Evolutionary conservation across 2,329 filamentous ascomycete genomes (phyloP).

Genomic region (Rutstroemia sp.): DNA sequence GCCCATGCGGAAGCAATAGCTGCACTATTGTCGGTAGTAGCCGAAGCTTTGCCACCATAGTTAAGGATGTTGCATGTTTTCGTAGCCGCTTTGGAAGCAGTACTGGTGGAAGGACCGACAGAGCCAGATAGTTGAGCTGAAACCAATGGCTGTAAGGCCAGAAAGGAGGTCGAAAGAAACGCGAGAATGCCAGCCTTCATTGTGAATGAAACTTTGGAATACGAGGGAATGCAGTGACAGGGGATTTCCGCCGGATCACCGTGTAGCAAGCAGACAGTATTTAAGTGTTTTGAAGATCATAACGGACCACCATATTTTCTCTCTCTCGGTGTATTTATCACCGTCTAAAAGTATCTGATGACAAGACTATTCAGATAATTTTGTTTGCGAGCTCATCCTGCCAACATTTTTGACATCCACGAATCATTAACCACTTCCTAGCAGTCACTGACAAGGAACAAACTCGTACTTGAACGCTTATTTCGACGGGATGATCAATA

Average conservation of each 20-base stretch:
- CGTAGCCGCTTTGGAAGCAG: slow-evolving; percentile 18
- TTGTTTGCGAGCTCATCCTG: neutral
- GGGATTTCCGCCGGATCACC: neutral
- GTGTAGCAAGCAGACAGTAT: neutral
- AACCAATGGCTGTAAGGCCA: slow-evolving; percentile 9
- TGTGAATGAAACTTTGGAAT: neutral
- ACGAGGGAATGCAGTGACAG: neutral
- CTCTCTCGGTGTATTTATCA: neutral
- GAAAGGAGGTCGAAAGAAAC: slow-evolving; percentile 3
- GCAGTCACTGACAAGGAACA: neutral
- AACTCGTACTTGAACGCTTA: neutral
- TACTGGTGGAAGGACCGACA: slow-evolving; percentile 23
- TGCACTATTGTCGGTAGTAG: slow-evolving; percentile 37
- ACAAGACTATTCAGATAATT: neutral
- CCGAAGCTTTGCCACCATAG: slow-evolving; percentile 40
- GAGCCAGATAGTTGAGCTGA: slow-evolving; percentile 19
- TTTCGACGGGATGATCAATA: neutral
- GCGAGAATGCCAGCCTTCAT: slow-evolving; percentile 14
- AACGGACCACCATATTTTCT: neutral
- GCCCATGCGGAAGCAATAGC: slow-evolving; percentile 37
- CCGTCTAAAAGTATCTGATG: neutral
- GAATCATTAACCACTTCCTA: neutral
- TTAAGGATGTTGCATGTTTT: slow-evolving; percentile 37
- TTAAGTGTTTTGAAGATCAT: neutral
- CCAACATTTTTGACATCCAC: neutral